A percentile compares a stretch with the other conserved stretches of the same genome.
phyloP scores from a whole-genome alignment of 129 eudicot species.

The Gnaphalium uliginosum region DNA sequence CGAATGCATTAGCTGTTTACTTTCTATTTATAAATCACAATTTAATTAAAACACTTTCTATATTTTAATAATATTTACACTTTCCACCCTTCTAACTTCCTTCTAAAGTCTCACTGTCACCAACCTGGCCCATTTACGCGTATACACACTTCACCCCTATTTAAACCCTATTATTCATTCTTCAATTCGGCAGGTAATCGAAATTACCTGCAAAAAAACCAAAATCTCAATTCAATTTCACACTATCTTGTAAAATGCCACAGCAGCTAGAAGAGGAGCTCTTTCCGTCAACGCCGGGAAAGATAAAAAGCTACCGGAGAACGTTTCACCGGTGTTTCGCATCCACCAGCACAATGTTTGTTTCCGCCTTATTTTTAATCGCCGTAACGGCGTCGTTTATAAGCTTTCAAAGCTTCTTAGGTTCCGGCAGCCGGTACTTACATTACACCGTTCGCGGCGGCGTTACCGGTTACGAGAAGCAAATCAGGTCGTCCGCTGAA shows the following conservation, averaged over 20 bases:
- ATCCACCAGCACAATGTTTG: slow-evolving; percentile 45
- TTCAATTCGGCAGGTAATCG: slow-evolving; percentile 20
- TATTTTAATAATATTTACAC: slow-evolving; percentile 11
- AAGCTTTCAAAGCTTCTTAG: slow-evolving; percentile 35
- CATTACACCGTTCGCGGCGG: slow-evolving; percentile 4
- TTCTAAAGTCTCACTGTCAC: slow-evolving; percentile 21
- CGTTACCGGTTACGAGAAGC: slow-evolving; percentile 30
- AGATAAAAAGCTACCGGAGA: slow-evolving; percentile 41
- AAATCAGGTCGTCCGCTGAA: slow-evolving; percentile 34
- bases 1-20: slow-evolving; percentile 30
- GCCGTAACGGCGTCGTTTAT: slow-evolving; percentile 46
- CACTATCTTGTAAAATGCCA: background rate
- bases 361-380: slow-evolving; percentile 39
- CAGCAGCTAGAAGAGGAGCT: slow-evolving; percentile 23
- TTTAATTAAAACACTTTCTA: background rate
- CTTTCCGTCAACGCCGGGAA: slow-evolving; percentile 45
- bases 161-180: slow-evolving; percentile 9
- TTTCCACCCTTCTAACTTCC: slow-evolving; percentile 14
- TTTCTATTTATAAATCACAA: background rate
- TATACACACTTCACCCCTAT: slow-evolving; percentile 22
- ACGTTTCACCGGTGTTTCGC: slow-evolving; percentile 39
- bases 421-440: slow-evolving; percentile 33
- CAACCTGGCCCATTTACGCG: slow-evolving; percentile 43
- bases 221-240: background rate
- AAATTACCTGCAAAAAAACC: slow-evolving; percentile 16